Base-by-base conservation (phyloP, 1,284 basidiomycete genomes). In the Sanguinoderma infundibulare region DNA sequence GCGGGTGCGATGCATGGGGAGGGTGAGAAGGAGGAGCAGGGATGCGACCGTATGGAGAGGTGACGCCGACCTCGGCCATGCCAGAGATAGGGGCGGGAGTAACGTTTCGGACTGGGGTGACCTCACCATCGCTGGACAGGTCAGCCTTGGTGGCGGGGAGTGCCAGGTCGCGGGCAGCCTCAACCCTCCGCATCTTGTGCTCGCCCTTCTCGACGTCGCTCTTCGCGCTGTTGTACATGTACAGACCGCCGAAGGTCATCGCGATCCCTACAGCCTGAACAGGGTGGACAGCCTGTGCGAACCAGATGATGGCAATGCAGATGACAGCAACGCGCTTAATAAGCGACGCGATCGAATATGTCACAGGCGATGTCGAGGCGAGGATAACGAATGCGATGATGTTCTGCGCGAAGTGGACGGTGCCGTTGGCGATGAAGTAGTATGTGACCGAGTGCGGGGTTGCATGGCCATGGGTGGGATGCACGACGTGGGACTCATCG, bases 271-370 rank as follows among this genome's bases (percentile, higher is more conserved):
- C 70, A 1, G 84, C 95, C 77, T 99, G 98, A 10, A 98, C 72
- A 5, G 84, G 83, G 65, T 96, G 91, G 3, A 99, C 89, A 20
- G 81, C 74, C 78, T 99, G 97, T 60, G 86, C 90, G 79, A 98
- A 99, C 97, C 97, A 99, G 55, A 96, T 80, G 73, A 99, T 95
- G 32, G 98, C 97, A 67, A 98, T 90, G 77, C 95, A 96, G 71
- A 99, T 99, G 69, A 99, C 98, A 49, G 92, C 95, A 59, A 99
- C 96, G 34, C 98, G 92, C 79, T 99, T 99, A 80, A 98, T 90
- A 69, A 99, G 87, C 12, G 94, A 97, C 0, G 97, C 98, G 74
- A 99, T 98, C 51, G 94, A 96, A 80, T 99, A 99, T 0, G 98
- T 99, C 62, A 99, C 98, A 6, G 97, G 98, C 8, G 96, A 98